These are phyloP conservation scores for Fusarium sororula DNA, from an alignment of 2,329 filamentous ascomycete genomes.

Conservation along the genomic window DNA sequence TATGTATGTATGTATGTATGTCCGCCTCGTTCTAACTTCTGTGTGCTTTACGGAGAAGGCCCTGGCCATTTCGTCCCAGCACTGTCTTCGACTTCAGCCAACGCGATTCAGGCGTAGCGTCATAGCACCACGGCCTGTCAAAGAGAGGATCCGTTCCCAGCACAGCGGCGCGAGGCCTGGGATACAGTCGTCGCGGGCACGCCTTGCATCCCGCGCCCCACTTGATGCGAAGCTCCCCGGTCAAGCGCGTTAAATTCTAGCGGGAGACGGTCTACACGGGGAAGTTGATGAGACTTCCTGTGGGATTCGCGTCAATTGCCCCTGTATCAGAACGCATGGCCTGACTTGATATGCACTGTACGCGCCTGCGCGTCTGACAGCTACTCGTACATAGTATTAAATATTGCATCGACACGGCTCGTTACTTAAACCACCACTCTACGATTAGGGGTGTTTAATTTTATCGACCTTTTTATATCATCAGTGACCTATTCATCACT, in stretches of 20 bases:
- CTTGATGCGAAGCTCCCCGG: conserved; percentile 38
- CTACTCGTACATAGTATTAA: conserved; percentile 4
- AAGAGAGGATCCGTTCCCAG: conserved; percentile 45
- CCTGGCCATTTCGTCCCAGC: conserved; percentile 11
- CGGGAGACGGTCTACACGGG: conserved; percentile 28
- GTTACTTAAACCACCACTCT: conserved; percentile 30
- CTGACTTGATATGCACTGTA: conserved; percentile 40
- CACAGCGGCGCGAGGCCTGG: conserved; percentile 42
- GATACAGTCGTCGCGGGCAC: conserved; percentile 25
- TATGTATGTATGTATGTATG: neutral
- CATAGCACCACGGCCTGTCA: conserved; percentile 40
- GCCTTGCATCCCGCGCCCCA: conserved; percentile 41
- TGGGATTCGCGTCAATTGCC: conserved; percentile 27
- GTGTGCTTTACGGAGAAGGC: neutral
- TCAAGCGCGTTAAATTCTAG: conserved; percentile 31
- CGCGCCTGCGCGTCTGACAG: conserved; percentile 9
- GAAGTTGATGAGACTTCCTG: conserved; percentile 31
- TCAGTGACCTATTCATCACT: neutral
- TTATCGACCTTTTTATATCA: conserved; percentile 40
- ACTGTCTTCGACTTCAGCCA: conserved; percentile 25
- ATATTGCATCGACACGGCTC: conserved; percentile 30
- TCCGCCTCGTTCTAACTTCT: neutral
- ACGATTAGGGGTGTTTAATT: conserved; percentile 38
- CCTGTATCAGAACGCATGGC: conserved; percentile 4
- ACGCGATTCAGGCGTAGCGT: conserved; percentile 41